Conservation (phyloP, 805 yeast genomes). For the Tetrapisispora taiwanensis region DNA sequence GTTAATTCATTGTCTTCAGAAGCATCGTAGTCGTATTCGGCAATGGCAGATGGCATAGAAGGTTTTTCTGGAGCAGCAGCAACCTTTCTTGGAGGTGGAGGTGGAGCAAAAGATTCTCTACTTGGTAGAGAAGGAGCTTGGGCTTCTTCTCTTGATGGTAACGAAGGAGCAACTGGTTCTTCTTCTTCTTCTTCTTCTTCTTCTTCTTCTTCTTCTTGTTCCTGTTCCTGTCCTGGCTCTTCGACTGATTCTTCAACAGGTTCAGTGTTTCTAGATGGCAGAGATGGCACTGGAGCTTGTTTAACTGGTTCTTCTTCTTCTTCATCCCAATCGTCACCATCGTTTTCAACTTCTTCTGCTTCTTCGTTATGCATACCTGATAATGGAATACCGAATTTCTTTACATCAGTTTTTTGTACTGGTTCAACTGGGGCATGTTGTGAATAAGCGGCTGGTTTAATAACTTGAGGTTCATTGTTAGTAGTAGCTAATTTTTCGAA, state of each 20-base stretch:
- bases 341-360: slow-evolving; percentile 14
- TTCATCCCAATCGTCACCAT: slow-evolving; percentile 20
- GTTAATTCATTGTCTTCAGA: slow-evolving; percentile 85
- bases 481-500: slow-evolving; percentile 26
- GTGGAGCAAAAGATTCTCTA: slow-evolving; percentile 22
- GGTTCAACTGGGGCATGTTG: slow-evolving; percentile 9
- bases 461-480: slow-evolving; percentile 21
- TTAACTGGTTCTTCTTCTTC: slow-evolving; percentile 17
- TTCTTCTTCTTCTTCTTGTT: slow-evolving; percentile 7
- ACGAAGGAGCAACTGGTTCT: slow-evolving; percentile 15
- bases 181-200: slow-evolving; percentile 19
- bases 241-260: slow-evolving; percentile 3
- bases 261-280: slow-evolving; percentile 9
- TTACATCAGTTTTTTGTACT: slow-evolving; percentile 11
- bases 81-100: slow-evolving; percentile 24
- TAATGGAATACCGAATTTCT: slow-evolving; percentile 24
- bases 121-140: slow-evolving; percentile 18
- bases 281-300: slow-evolving; percentile 9
- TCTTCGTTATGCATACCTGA: slow-evolving; percentile 27
- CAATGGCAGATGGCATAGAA: slow-evolving; percentile 46
- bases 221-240: slow-evolving; percentile 14
- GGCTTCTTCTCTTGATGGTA: slow-evolving; percentile 6
- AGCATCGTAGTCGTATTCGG: slow-evolving; percentile 83
- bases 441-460: slow-evolving; percentile 13
- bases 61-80: slow-evolving; percentile 11